These are phyloP conservation scores for Plantago rigida DNA, from an alignment of 305 asterid genomes.

Conservation along the genomic window DNA sequence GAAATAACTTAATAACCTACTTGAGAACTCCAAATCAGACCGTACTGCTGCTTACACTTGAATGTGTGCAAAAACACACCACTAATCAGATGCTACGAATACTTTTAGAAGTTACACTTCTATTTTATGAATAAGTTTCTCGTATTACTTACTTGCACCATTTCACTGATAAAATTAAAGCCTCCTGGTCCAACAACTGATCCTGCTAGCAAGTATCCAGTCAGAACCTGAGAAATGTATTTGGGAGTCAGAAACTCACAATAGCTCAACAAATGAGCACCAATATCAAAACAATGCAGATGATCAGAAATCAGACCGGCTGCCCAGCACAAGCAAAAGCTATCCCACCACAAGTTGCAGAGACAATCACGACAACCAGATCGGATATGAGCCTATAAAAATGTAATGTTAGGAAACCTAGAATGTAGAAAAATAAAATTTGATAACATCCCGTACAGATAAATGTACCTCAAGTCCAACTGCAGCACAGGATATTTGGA, in stretches of 20 bases:
- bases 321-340: constrained; percentile 99
- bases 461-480: constrained; percentile 34
- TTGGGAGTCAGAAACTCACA: constrained; percentile 21
- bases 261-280: constrained; percentile 13
- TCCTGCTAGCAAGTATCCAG: constrained; percentile 93
- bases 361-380: constrained; percentile 89
- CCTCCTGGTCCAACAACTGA: constrained; percentile 99
- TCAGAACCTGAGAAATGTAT: constrained; percentile 59
- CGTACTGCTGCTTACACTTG: constrained; percentile 2
- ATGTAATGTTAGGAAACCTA: constrained; percentile 24
- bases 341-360: constrained; percentile 99
- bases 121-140: neutral
- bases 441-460: constrained; percentile 1
- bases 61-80: constrained; percentile 4
- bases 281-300: constrained; percentile 14
- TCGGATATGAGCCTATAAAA: constrained; percentile 82
- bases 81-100: neutral
- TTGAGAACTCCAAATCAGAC: neutral
- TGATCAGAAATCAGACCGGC: constrained; percentile 57
- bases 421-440: constrained; percentile 19
- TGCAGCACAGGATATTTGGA: constrained; percentile 86
- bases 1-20: constrained; percentile 13
- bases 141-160: constrained; percentile 78
- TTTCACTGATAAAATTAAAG: constrained; percentile 77
- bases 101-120: too few relatives aligned